Conservation (phyloP, 2,329 filamentous ascomycete species). For the Diaporthe helianthi region DNA sequence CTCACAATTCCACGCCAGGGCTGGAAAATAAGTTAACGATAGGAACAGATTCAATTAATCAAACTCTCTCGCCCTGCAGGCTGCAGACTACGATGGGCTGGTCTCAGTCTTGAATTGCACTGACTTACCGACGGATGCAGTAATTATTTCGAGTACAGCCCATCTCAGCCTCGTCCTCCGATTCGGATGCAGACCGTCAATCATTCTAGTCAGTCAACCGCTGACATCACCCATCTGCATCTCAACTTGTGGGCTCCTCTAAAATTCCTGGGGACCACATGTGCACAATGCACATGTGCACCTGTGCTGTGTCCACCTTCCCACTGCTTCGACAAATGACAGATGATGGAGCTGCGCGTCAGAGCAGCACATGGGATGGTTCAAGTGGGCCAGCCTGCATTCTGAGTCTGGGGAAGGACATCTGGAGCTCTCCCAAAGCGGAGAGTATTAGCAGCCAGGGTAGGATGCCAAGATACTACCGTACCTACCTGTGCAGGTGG, state of each 20-base stretch:
- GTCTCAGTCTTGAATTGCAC: conserved; percentile 3
- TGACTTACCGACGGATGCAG: conserved; percentile 6
- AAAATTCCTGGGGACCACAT: conserved; percentile 1
- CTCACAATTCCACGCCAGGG: conserved; percentile 16
- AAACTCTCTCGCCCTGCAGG: not conserved
- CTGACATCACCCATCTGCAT: conserved; percentile 21
- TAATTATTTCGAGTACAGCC: not conserved
- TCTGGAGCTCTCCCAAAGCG: not conserved
- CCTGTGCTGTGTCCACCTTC: not conserved
- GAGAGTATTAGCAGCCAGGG: conserved; percentile 23
- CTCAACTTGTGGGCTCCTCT: not conserved
- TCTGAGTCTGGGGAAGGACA: conserved; percentile 9
- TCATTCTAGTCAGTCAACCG: not conserved
- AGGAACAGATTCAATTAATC: not conserved
- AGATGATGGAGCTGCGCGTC: conserved; percentile 1
- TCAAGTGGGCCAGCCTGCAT: conserved; percentile 7
- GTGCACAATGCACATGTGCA: too few species aligned
- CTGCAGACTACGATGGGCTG: too few species aligned
- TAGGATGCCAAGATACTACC: conserved; percentile 5
- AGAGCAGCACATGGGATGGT: not conserved
- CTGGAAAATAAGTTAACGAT: not conserved
- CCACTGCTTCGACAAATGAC: conserved; percentile 14
- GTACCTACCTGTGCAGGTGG: too few species aligned
- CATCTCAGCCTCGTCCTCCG: not conserved
- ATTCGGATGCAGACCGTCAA: conserved; percentile 12